These are phyloP conservation scores for Miscanthus lutarioriparius DNA, from an alignment of 176 grass and related monocot species.

Conservation along the genomic window DNA sequence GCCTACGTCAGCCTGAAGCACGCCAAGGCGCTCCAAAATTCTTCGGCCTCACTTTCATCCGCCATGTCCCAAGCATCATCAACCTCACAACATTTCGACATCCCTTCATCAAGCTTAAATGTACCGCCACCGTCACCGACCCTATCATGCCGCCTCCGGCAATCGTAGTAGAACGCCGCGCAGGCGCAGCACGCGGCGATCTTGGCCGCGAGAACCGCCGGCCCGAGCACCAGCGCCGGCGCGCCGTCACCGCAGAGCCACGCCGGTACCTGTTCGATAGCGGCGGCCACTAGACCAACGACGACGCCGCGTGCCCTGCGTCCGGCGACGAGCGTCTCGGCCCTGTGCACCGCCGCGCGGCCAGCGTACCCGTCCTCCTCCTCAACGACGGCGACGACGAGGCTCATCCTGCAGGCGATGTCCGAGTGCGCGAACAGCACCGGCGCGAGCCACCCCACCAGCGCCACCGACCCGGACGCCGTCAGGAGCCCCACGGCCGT, in stretches of 20 bases:
- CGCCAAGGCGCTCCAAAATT: background rate
- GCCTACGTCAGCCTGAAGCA: constrained; percentile 3
- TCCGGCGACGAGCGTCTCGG: background rate
- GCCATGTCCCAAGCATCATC: background rate
- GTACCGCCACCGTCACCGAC: no score
- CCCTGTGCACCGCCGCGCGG: constrained; percentile 22
- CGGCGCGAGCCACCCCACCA: constrained; percentile 33
- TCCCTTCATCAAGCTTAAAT: background rate
- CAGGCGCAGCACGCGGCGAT: constrained; percentile 23
- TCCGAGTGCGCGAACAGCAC: constrained; percentile 53
- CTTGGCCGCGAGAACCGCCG: constrained; percentile 13
- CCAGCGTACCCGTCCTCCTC: constrained; percentile 31
- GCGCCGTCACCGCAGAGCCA: constrained; percentile 11
- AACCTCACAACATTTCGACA: background rate
- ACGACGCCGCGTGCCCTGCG: background rate
- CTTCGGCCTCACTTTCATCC: background rate
- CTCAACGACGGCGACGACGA: constrained; percentile 17
- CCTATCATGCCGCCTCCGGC: constrained; percentile 4
- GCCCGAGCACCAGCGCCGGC: background rate
- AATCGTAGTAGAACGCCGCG: constrained; percentile 49
- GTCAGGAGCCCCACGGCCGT: background rate
- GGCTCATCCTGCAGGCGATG: constrained; percentile 43
- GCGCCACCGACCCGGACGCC: constrained; percentile 19
- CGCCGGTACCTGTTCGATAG: constrained; percentile 17
- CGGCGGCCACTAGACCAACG: background rate